Conservation (phyloP, 2,329 filamentous ascomycete genomes). For the Colletotrichum horii region DNA sequence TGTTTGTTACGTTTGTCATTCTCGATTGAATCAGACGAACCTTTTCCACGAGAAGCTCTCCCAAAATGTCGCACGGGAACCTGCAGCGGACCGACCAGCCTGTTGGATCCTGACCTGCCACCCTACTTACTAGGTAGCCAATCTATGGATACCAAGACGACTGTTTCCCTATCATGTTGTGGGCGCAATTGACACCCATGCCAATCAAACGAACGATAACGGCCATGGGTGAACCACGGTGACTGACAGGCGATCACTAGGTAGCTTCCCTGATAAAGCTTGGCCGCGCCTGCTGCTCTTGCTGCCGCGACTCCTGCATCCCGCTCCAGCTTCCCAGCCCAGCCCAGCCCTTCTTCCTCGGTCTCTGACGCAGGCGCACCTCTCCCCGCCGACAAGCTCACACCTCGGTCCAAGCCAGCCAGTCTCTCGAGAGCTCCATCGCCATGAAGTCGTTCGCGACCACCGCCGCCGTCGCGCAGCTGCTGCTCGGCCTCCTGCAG, state of each 20-base stretch:
- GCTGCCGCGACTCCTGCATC: background rate
- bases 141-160: background rate
- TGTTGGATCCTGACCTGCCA: background rate
- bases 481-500: conserved; percentile 9
- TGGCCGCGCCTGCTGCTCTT: background rate
- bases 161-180: background rate
- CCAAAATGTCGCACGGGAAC: background rate
- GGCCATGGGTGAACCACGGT: background rate
- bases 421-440: background rate
- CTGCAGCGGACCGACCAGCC: background rate
- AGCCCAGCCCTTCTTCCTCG: background rate
- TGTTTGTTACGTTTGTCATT: background rate
- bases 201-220: background rate
- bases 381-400: background rate
- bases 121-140: background rate
- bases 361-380: background rate
- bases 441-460: conserved; percentile 15
- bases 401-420: background rate
- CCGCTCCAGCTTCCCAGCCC: background rate
- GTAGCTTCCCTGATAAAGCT: background rate
- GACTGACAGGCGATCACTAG: background rate
- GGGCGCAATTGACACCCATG: background rate
- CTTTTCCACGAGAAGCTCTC: background rate
- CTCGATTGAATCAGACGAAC: background rate
- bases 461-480: conserved; percentile 12